phyloP scores from a whole-genome alignment of 2,329 filamentous ascomycete genomes.

The Cercospora nicotianae region DNA sequence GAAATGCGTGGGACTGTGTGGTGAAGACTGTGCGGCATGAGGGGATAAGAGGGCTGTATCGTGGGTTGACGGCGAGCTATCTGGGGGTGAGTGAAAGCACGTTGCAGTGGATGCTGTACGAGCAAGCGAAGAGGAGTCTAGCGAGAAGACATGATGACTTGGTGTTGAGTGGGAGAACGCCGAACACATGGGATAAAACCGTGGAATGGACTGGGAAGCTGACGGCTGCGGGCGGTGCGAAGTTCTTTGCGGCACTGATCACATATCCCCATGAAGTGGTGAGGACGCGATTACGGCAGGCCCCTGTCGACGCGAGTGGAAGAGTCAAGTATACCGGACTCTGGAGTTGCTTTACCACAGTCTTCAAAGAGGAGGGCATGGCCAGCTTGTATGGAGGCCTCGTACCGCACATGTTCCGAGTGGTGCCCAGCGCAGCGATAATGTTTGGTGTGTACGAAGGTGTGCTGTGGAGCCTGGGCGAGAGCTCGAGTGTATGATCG shows the following conservation, averaged over 20 bases:
- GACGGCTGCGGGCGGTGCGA: slow-evolving; percentile 76
- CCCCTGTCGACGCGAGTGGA: slow-evolving; percentile 57
- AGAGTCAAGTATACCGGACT: slow-evolving; percentile 84
- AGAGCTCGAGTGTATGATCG: slow-evolving; percentile 44
- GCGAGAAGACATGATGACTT: slow-evolving; percentile 60
- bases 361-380: slow-evolving; percentile 86
- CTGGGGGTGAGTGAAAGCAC: slow-evolving; percentile 88
- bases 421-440: slow-evolving; percentile 88
- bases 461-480: slow-evolving; percentile 51
- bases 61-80: slow-evolving; percentile 87
- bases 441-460: slow-evolving; percentile 85
- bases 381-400: slow-evolving; percentile 84
- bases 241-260: slow-evolving; percentile 77
- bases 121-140: slow-evolving; percentile 81
- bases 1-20: slow-evolving; percentile 85
- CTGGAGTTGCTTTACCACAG: slow-evolving; percentile 80
- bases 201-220: slow-evolving; percentile 78
- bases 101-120: slow-evolving; percentile 90
- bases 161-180: slow-evolving; percentile 59
- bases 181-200: slow-evolving; percentile 70
- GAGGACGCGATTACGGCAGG: slow-evolving; percentile 80
- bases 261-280: slow-evolving; percentile 94
- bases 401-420: slow-evolving; percentile 85
- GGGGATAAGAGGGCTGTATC: slow-evolving; percentile 79
- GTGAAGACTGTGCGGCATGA: slow-evolving; percentile 78